Evolutionary conservation across 2,329 filamentous ascomycete genomes (phyloP), one percentile per base, ranked within the genome.

Genomic region (Xylaria sp.): DNA sequence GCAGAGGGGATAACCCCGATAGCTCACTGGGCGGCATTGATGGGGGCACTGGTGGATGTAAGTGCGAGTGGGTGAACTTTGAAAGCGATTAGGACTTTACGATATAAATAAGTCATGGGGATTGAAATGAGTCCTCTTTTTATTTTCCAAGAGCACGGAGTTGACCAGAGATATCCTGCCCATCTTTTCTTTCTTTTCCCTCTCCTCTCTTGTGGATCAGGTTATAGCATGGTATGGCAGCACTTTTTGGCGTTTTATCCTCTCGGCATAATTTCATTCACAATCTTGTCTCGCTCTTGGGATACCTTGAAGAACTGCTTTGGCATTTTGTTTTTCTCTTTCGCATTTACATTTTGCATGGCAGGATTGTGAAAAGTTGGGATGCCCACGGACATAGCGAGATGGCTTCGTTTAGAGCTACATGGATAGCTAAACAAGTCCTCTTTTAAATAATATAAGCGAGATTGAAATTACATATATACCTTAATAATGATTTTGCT

Each of bases 31-130:
- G 87, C 1, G 87, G 87, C 0, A 83, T 85, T 66, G 87, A 90
- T 72, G 87, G 87, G 21, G 87, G 87, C 38, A 83, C 80, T 0
- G 86, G 87, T 15, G 87, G 87, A 1, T 89, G 87, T 71, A 80
- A 77, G 73, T 89, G 87, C 72, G 78, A 82, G 68, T 89, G 86
- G 84, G 78, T 80, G 59, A 89, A 89, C 63, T 87, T 78, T 38
- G 59, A 72, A 64, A 46, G 40, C 9, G 28, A 31, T 9, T 9
- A 31, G 9, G 28, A 9, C 28, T 31, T n/a, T n/a, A n/a, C n/a
- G n/a, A n/a, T n/a, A n/a, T n/a, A n/a, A n/a, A n/a, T n/a, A n/a
- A n/a, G n/a, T n/a, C n/a, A n/a, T n/a, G n/a, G n/a, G n/a, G n/a
- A n/a, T n/a, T n/a, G n/a, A n/a, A n/a, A n/a, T n/a, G n/a, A n/a